Conservation (phyloP, 495 filamentous ascomycete species). For the Aspergillus asperescens region DNA sequence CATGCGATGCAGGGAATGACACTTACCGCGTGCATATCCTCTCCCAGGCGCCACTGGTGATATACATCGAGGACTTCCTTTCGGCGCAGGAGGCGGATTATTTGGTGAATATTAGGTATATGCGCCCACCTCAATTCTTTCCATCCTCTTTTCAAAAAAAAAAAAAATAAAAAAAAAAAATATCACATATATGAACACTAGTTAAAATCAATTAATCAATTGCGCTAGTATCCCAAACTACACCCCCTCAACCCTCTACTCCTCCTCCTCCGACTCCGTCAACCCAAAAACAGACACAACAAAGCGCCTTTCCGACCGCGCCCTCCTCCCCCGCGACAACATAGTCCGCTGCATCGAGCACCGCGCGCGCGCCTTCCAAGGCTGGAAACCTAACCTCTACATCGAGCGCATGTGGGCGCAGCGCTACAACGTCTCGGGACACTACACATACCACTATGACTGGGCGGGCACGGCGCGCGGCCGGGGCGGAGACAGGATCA, state of each 20-base stretch:
- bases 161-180: too few species aligned
- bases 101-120: constrained; percentile 47
- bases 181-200: too few species aligned
- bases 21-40: constrained; percentile 42
- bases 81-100: constrained; percentile 44
- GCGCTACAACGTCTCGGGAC: constrained; percentile 52
- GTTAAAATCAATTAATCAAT: too few species aligned
- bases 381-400: constrained; percentile 54
- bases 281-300: constrained; percentile 42
- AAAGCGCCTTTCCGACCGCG: constrained; percentile 53
- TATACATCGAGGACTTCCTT: constrained; percentile 55
- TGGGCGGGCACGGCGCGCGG: constrained; percentile 42
- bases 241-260: constrained; percentile 49
- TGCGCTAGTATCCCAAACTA: constrained; percentile 43
- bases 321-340: constrained; percentile 52
- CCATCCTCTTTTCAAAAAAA: too few species aligned
- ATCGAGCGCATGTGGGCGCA: constrained; percentile 61
- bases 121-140: neutral
- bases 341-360: constrained; percentile 63
- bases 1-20: constrained; percentile 23
- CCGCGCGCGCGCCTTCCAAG: constrained; percentile 66
- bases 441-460: constrained; percentile 57
- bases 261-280: neutral
- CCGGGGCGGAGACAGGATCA: constrained; percentile 42
- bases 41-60: constrained; percentile 46